Conservation (phyloP, 805 yeast species). For the Candida awuae region DNA sequence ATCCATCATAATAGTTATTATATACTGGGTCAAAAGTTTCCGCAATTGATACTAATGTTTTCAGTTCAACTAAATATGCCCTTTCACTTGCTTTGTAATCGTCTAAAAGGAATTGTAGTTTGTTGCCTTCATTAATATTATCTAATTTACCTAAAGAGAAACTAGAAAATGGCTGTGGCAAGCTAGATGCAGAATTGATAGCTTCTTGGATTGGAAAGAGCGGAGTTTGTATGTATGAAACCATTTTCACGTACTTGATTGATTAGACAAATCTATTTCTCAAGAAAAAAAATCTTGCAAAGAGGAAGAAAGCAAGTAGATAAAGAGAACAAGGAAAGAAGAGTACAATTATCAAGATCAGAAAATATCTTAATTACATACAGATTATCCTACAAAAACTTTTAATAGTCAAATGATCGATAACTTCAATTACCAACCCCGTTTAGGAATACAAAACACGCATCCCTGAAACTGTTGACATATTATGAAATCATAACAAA, state of each 20-base stretch:
- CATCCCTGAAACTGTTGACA: neutral
- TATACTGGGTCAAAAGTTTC: slow-evolving; percentile 23
- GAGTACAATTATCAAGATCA: no score
- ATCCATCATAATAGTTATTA: slow-evolving; percentile 25
- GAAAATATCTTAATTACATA: no score
- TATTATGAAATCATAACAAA: neutral
- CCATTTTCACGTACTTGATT: no score
- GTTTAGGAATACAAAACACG: no score
- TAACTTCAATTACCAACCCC: no score
- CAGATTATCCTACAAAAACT: no score
- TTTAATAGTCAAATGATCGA: no score
- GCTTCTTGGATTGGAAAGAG: slow-evolving; percentile 20
- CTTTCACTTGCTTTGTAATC: slow-evolving; percentile 17
- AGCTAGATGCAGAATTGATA: slow-evolving; percentile 9
- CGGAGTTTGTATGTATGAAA: slow-evolving; percentile 15
- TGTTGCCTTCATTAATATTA: slow-evolving; percentile 1
- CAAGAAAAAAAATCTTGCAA: no score
- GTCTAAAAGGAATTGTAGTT: slow-evolving; percentile 6
- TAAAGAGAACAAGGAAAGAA: no score
- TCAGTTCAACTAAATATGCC: slow-evolving; percentile 17
- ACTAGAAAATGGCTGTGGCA: neutral
- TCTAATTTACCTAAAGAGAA: neutral
- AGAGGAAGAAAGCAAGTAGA: no score
- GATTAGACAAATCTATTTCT: no score
- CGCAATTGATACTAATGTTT: slow-evolving; percentile 16